Evolutionary conservation across 768 basidiomycete genomes (phyloP), one percentile per base, ranked within the genome.

Genomic region (Mycena crocata): DNA sequence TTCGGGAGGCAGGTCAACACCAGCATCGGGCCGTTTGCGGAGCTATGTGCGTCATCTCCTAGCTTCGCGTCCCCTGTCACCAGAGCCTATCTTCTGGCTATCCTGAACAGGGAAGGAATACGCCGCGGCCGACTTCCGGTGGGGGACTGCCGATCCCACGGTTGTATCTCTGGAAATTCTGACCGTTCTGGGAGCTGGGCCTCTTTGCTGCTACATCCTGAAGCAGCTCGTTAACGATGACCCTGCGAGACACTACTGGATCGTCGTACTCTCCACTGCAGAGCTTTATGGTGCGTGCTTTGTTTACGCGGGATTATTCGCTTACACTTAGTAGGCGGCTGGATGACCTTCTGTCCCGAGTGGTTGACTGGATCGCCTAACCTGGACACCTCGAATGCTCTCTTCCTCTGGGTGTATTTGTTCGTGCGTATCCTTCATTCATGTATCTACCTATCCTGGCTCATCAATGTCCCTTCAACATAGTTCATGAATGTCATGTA

Each of bases 261-360:
- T 94, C 57, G 82, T 94, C 46, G 89, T 94, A 4, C 74, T 93
- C 49, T 86, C 89, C 72, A 93, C 90, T 2, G 91, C 87, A 0
- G 93, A 95, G 74, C 72, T 94, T 5, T 93, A 94, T 63, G 93
- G 93, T 71, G 90, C 90, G 88, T 92, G 50, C 44, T 84, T 75
- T 19, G 6, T 14, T n/a, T 3, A 0, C 39, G 10, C n/a, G 7
- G n/a, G 13, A 40, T 31, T 31, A 39, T 51, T 30, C 45, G 31
- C 19, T n/a, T 52, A 37, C 23, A 48, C 26, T 45, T 26, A 37
- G 19, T 32, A 23, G 37, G 35, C 65, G 90, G 89, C 32, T 94
- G 89, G 89, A 94, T 95, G 93, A 95, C 93, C 3, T 95, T 95
- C 79, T 90, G 89, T 73, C 93, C 93, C 1, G 93, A 94, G 78